These are phyloP conservation scores for Dothideomycetidae sp. DNA, from an alignment of 2,329 filamentous ascomycete species.

Conservation along the genomic window DNA sequence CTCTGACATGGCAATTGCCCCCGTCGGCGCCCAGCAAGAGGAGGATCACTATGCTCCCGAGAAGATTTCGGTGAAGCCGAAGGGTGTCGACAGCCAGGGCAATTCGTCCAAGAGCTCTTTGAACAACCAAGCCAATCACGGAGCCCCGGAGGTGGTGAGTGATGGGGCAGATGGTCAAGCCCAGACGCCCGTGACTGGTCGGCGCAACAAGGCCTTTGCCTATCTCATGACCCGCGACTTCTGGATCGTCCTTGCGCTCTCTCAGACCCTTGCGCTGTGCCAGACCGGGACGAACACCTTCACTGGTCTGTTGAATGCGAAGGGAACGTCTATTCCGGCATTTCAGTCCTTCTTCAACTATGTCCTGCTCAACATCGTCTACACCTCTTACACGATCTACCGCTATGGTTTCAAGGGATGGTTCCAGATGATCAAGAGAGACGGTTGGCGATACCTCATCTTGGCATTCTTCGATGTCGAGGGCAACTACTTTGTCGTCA, in stretches of 20 bases:
- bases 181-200: conserved; percentile 25
- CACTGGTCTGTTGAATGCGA: conserved; percentile 53
- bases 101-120: conserved; percentile 12
- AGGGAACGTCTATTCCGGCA: conserved; percentile 70
- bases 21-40: conserved; percentile 10
- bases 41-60: conserved; percentile 14
- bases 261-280: conserved; percentile 72
- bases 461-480: conserved; percentile 87
- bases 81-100: conserved; percentile 12
- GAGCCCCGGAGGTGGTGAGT: conserved; percentile 23
- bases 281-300: conserved; percentile 92
- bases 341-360: conserved; percentile 98
- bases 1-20: conserved; percentile 6
- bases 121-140: conserved; percentile 17
- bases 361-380: conserved; percentile 65
- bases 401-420: conserved; percentile 64
- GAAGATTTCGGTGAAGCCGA: conserved; percentile 20
- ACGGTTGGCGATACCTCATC: conserved; percentile 91
- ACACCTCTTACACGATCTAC: conserved; percentile 65
- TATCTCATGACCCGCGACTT: conserved; percentile 80
- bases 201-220: conserved; percentile 37
- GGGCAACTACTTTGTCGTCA: conserved; percentile 94
- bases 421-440: conserved; percentile 44
- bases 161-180: conserved; percentile 15
- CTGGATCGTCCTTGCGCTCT: conserved; percentile 62